Base-by-base conservation (phyloP, 306 rosid genomes). In the Hippophae rhamnoides region DNA sequence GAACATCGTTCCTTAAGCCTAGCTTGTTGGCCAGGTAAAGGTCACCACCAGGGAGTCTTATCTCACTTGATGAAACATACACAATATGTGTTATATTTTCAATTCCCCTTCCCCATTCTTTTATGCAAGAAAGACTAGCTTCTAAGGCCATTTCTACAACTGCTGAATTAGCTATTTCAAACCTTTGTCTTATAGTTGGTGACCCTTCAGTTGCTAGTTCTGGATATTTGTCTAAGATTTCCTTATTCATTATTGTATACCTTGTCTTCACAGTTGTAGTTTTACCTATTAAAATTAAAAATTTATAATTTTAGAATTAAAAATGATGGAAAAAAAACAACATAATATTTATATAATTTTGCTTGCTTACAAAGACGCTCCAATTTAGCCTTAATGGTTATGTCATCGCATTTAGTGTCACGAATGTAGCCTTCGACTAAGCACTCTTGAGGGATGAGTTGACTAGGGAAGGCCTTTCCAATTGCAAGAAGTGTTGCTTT, bases 191-290 rank as follows among this genome's bases (percentile, higher is more conserved):
- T 74, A 92, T 85, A 47, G 99, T 92, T 43, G 99, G 74, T 8
- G 86, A 55, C 25, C 99, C 99, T 60, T 92, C 99, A 5, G 86
- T 88, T 50, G 76, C 88, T 11, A 92, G 69, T 52, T 92, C 97
- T 3, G 97, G 97, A 72, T 88, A 80, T 51, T 86, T 80, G 68
- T 86, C 96, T 8, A 88, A 82, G 44, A 92, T 92, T 70, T 88
- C 95, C 84, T 92, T 92, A n/a, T 86, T 85, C 99, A 92, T 92
- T 26, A 92, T 95, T 51, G 99, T 92, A 80, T 92, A 92, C 49
- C 99, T 83, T 10, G 95, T 92, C 87, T 82, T 88, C 77, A 92
- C 97, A 8, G 99, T 92, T 6, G 99, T 92, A 56, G 90, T 92
- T 72, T 86, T 92, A 52, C 99, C 99, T 92, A 40, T 5, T 8